Percentiles rank a stretch among this genome's conserved stretches.
phyloP scores from a whole-genome alignment of 129 eudicot genomes.

The Pseudognaphalium luteoalbum region DNA sequence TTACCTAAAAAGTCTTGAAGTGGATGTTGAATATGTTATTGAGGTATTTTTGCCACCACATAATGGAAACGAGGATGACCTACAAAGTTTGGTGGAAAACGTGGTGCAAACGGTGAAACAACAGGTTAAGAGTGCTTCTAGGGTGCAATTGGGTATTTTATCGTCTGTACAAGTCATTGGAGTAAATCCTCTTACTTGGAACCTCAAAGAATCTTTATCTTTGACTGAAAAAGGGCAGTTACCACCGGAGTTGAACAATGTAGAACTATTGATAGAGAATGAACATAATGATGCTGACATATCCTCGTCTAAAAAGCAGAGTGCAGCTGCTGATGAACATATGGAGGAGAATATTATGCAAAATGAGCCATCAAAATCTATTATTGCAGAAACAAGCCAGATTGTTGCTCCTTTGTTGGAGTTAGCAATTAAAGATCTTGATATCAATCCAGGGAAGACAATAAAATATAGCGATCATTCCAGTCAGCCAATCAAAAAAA shows the following conservation, averaged over 20 bases:
- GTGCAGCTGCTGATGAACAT: slow-evolving; percentile 1
- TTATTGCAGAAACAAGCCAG: slow-evolving; percentile 2
- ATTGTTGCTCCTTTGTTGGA: neutral
- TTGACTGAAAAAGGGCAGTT: neutral
- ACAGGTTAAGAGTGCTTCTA: slow-evolving; percentile 4
- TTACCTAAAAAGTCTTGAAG: neutral
- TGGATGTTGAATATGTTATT: neutral
- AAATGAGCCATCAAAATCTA: neutral
- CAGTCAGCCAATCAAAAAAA: neutral
- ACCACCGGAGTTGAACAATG: neutral
- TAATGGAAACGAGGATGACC: neutral
- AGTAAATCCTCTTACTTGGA: slow-evolving; percentile 3
- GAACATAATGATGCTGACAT: slow-evolving; percentile 8
- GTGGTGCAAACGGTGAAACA: neutral
- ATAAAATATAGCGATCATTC: neutral
- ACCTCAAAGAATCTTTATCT: neutral
- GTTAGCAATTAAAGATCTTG: neutral
- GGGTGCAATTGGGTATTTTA: slow-evolving; percentile 7
- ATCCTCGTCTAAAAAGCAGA: neutral
- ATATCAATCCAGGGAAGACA: neutral
- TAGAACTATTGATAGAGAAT: neutral
- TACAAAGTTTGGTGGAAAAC: neutral
- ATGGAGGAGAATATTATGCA: slow-evolving; percentile 9
- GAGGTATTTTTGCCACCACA: slow-evolving; percentile 12
- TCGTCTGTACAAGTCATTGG: slow-evolving; percentile 18